Conservation (phyloP, 78 protist genomes). For the Chrysochromulina parva region DNA sequence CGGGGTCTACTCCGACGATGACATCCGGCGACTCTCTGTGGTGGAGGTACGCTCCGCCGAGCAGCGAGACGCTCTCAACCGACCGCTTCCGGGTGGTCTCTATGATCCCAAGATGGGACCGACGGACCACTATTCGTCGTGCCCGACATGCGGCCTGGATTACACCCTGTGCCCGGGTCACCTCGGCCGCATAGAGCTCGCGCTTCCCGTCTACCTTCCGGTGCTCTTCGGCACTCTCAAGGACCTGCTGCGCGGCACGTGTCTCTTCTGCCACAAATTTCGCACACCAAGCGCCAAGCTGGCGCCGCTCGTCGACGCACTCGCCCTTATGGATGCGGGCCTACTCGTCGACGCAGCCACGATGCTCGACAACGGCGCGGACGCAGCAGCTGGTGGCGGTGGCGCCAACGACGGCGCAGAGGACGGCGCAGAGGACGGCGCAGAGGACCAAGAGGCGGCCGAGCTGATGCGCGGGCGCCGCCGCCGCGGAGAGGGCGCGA, state of each 20-base stretch:
- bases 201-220: constrained; percentile 86
- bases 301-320: not conserved
- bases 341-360: not conserved
- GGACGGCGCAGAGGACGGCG: not conserved
- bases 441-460: not conserved
- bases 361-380: not conserved
- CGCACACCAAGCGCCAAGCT: not conserved
- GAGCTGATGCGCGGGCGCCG: not conserved
- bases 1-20: not conserved
- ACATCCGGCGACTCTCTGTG: not conserved
- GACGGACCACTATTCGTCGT: constrained; percentile 29
- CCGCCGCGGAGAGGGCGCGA: too few species aligned
- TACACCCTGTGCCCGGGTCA: constrained; percentile 94
- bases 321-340: not conserved
- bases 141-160: constrained; percentile 79
- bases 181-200: constrained; percentile 89
- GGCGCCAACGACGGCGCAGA: not conserved
- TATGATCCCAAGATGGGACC: constrained; percentile 93
- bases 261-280: constrained; percentile 83
- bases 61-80: constrained; percentile 1
- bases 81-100: constrained; percentile 72
- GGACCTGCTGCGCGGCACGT: constrained; percentile 69
- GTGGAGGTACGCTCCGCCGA: not conserved
- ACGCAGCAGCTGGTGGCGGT: not conserved
- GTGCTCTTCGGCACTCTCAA: constrained; percentile 57